These are phyloP conservation scores for Thelonectria discophora DNA, from an alignment of 2,329 filamentous ascomycete genomes.

Conservation along the genomic window DNA sequence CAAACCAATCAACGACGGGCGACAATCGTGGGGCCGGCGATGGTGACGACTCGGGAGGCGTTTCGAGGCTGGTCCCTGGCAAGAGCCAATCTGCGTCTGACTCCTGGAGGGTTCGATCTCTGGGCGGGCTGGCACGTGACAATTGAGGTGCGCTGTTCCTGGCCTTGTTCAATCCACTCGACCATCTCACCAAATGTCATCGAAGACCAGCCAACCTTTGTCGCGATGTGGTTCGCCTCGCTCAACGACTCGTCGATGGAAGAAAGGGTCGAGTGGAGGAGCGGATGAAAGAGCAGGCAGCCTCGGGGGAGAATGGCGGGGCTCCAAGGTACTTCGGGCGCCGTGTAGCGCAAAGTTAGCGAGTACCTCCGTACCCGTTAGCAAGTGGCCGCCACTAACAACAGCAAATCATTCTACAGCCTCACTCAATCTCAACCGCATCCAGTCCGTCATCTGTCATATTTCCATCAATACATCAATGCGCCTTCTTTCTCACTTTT, in stretches of 20 bases:
- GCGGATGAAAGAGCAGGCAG: neutral
- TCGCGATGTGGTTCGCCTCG: conserved; percentile 1
- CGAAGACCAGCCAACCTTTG: neutral
- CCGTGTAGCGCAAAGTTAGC: neutral
- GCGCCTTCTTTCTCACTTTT: neutral
- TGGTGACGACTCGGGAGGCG: neutral
- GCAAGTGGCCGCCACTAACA: neutral
- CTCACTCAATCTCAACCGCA: conserved; percentile 6
- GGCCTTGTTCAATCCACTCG: neutral
- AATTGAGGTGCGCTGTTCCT: neutral
- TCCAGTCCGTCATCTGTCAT: neutral
- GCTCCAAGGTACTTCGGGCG: neutral
- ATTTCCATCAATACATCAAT: conserved; percentile 6
- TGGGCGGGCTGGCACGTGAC: no score
- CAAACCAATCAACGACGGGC: conserved; percentile 6
- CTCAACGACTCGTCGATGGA: conserved; percentile 2
- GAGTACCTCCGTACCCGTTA: neutral
- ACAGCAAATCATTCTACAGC: neutral
- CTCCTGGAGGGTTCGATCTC: no score
- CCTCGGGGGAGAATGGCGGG: conserved; percentile 1
- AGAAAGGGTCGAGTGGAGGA: neutral
- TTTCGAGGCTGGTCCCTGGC: neutral
- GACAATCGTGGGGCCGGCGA: conserved; percentile 12
- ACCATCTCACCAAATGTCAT: no score
- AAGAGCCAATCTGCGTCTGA: conserved; percentile 1